Percentiles rank a stretch among this genome's conserved stretches.
phyloP scores from a whole-genome alignment of 345 rosid species.

The Rhizophora apiculata region DNA sequence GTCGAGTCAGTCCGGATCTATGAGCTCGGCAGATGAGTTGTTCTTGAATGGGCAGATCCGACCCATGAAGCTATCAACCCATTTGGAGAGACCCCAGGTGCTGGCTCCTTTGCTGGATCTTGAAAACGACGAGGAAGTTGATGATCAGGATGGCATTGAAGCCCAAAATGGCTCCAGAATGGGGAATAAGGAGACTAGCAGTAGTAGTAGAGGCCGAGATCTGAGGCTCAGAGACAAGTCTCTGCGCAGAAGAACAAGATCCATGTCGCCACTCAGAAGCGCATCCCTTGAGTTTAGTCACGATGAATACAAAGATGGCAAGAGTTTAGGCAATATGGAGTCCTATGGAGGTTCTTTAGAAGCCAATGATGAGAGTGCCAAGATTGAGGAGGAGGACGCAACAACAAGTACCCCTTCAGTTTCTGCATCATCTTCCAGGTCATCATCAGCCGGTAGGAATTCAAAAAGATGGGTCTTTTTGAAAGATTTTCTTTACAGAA shows the following conservation, averaged over 20 bases:
- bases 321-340: background rate
- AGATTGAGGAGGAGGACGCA: slow-evolving; percentile 25
- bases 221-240: slow-evolving; percentile 64
- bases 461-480: slow-evolving; percentile 90
- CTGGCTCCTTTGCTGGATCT: slow-evolving; percentile 71
- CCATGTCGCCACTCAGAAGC: slow-evolving; percentile 78
- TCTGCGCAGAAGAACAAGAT: slow-evolving; percentile 71
- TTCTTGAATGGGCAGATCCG: slow-evolving; percentile 90
- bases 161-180: slow-evolving; percentile 7
- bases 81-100: slow-evolving; percentile 75
- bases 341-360: slow-evolving; percentile 9
- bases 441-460: slow-evolving; percentile 87
- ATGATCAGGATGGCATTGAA: background rate
- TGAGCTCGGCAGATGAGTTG: slow-evolving; percentile 88
- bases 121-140: slow-evolving; percentile 50
- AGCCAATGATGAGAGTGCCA: slow-evolving; percentile 1
- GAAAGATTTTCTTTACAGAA: slow-evolving; percentile 77
- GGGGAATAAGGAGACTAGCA: background rate
- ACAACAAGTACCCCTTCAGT: slow-evolving; percentile 41
- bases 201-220: slow-evolving; percentile 55
- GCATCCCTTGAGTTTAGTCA: slow-evolving; percentile 36
- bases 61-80: slow-evolving; percentile 88
- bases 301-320: slow-evolving; percentile 17
- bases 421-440: slow-evolving; percentile 76
- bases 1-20: slow-evolving; percentile 48